Evolutionary conservation across 176 grass and related monocot genomes (phyloP).

Genomic region (Triticum turgidum): DNA sequence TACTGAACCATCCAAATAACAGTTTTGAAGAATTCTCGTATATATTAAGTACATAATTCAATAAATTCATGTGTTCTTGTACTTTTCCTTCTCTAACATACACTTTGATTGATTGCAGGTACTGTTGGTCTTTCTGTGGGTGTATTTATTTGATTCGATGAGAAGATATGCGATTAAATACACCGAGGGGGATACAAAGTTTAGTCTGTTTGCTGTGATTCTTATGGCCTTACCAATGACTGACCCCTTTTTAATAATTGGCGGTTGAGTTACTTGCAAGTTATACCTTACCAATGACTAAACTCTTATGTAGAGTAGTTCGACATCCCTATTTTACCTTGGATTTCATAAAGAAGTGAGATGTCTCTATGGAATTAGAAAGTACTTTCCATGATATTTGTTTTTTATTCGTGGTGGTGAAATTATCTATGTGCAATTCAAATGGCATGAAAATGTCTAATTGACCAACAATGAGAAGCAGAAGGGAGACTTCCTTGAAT

Average conservation of each 20-base stretch:
- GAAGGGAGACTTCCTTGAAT: too few relatives aligned
- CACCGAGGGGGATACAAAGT: constrained; percentile 14
- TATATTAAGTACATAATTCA: background rate
- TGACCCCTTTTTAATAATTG: background rate
- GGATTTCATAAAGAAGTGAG: too few relatives aligned
- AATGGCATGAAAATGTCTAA: too few relatives aligned
- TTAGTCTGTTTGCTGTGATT: background rate
- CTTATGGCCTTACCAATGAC: constrained; percentile 16
- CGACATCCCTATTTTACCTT: too few relatives aligned
- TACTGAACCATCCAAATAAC: background rate
- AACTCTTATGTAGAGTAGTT: too few relatives aligned
- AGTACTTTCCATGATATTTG: too few relatives aligned
- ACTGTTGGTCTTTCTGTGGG: background rate
- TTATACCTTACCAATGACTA: too few relatives aligned
- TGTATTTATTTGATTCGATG: constrained; percentile 19
- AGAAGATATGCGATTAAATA: background rate
- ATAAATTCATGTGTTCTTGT: background rate
- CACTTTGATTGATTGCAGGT: background rate
- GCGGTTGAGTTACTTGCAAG: too few relatives aligned
- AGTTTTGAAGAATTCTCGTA: background rate
- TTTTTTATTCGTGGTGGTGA: too few relatives aligned
- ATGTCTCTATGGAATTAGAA: too few relatives aligned
- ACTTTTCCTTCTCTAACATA: background rate
- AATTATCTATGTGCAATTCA: too few relatives aligned
- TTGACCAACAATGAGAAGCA: too few relatives aligned